These are phyloP conservation scores for Penicillium subrubescens DNA, from an alignment of 495 filamentous ascomycete species.

Conservation along the genomic window DNA sequence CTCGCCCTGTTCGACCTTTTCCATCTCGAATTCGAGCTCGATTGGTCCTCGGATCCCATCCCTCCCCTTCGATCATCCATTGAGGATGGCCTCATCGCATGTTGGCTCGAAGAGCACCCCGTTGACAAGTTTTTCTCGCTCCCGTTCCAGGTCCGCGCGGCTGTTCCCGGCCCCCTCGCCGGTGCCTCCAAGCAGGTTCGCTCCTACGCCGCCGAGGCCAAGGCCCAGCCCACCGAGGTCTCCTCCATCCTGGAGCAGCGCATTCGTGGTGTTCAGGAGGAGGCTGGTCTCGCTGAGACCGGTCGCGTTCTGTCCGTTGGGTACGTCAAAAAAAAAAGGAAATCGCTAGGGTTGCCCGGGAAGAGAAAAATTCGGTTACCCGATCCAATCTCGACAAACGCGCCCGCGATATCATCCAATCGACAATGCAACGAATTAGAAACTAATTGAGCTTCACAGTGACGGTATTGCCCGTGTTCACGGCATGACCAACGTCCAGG, in stretches of 20 bases:
- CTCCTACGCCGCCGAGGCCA: conserved; percentile 89
- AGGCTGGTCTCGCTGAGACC: conserved; percentile 94
- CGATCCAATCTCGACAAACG: conserved; percentile 33
- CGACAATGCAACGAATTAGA: conserved; percentile 12
- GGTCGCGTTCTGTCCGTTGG: conserved; percentile 98
- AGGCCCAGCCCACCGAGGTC: conserved; percentile 95
- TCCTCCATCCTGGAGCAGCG: conserved; percentile 99
- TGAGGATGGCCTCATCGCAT: conserved; percentile 30
- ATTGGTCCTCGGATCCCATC: conserved; percentile 38
- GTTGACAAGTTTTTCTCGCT: conserved; percentile 52
- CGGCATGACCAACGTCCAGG: conserved; percentile 99
- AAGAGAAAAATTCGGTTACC: conserved; percentile 40
- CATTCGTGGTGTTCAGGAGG: conserved; percentile 96
- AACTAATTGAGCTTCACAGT: conserved; percentile 55
- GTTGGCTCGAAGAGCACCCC: conserved; percentile 30
- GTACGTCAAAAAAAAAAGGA: conserved; percentile 62
- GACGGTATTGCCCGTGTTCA: conserved; percentile 99
- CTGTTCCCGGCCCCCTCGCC: conserved; percentile 74
- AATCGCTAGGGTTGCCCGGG: conserved; percentile 19
- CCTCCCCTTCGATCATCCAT: conserved; percentile 27
- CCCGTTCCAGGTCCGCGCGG: conserved; percentile 73
- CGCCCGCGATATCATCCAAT: conserved; percentile 20
- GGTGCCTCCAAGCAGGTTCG: conserved; percentile 76
- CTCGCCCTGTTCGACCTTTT: conserved; percentile 24
- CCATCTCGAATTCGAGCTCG: conserved; percentile 46